Evolutionary conservation across 106 monocot genomes (phyloP), one percentile per base, ranked within the genome.

Genomic region (Allium fistulosum): DNA sequence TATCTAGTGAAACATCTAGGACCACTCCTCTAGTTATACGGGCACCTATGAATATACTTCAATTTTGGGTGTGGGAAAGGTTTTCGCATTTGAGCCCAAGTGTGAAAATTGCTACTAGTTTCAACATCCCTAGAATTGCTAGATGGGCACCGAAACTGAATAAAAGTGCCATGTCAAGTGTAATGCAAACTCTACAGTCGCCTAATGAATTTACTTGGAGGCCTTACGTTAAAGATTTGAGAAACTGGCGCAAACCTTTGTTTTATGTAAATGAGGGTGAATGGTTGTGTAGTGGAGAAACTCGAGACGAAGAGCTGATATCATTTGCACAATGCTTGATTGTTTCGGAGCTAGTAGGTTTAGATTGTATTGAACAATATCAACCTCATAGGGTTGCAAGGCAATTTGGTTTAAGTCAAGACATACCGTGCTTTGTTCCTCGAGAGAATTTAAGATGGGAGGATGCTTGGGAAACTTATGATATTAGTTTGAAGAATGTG

Each of bases 321-420:
- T 74, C 83, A 0, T 81, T 79, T 69, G 70, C 67, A 0, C 58
- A 49, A 62, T 86, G 80, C 46, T 71, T 90, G 71, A 81, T 71
- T 45, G 14, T 55, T 6, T 59, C 17, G 2, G 59, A 59, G 59
- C 59, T 59, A 9, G 59, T 59, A 10, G 59, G 59, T 1, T 16
- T 83, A 2, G 78, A 90, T 59, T 76, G 75, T 49, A 81, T 83
- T 2, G 86, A 90, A 64, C 78, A 78, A 50, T 90, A 90, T 66
- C 59, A 17, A 17, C 59, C 59, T 18, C 59, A 59, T 59, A 15
- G 59, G n/a, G 59, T 59, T 15, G 9, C 83, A 17, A 90, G 80
- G 83, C 86, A 90, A 74, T 86, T 90, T 69, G 90, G 90, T 11
- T 72, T 83, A 14, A 86, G 86, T 71, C 90, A 90, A 49, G 90